phyloP scores from a whole-genome alignment of 345 rosid genomes.

The Gossypium stocksii region DNA sequence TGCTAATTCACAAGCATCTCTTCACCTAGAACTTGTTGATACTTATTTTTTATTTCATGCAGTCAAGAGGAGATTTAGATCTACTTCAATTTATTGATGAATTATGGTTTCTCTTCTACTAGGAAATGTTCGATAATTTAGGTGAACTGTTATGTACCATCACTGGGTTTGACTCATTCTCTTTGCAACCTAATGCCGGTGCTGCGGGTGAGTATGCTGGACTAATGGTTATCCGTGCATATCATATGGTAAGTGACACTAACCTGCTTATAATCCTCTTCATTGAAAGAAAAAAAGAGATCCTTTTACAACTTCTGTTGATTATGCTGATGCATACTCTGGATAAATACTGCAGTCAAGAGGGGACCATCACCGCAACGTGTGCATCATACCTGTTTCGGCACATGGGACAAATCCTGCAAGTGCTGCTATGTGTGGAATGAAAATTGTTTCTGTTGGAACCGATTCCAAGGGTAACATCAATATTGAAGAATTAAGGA shows the following conservation, averaged over 20 bases:
- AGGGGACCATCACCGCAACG: constrained; percentile 92
- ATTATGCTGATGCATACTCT: constrained; percentile 10
- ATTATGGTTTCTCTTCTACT: constrained; percentile 20
- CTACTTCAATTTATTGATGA: constrained; percentile 18
- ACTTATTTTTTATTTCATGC: neutral
- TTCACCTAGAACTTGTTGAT: neutral
- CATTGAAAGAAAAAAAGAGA: neutral
- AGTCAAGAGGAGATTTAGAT: constrained; percentile 6
- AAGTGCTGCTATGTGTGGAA: constrained; percentile 99
- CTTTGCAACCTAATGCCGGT: constrained; percentile 99
- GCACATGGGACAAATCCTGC: constrained; percentile 99
- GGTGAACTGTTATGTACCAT: constrained; percentile 81
- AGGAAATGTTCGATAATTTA: constrained; percentile 94
- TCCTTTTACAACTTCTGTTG: constrained; percentile 1
- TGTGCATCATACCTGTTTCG: constrained; percentile 97
- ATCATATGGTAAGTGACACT: constrained; percentile 62
- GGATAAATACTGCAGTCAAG: constrained; percentile 56
- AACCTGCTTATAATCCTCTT: neutral
- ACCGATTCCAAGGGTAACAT: constrained; percentile 98
- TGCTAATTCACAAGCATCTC: constrained; percentile 1
- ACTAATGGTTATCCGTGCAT: constrained; percentile 98
- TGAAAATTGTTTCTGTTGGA: constrained; percentile 94
- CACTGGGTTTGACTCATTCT: constrained; percentile 97
- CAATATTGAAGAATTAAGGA: constrained; percentile 76
- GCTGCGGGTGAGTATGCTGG: constrained; percentile 99